Evolutionary conservation across 768 basidiomycete species (phyloP).

Genomic region (Leucocoprinus leucothites): DNA sequence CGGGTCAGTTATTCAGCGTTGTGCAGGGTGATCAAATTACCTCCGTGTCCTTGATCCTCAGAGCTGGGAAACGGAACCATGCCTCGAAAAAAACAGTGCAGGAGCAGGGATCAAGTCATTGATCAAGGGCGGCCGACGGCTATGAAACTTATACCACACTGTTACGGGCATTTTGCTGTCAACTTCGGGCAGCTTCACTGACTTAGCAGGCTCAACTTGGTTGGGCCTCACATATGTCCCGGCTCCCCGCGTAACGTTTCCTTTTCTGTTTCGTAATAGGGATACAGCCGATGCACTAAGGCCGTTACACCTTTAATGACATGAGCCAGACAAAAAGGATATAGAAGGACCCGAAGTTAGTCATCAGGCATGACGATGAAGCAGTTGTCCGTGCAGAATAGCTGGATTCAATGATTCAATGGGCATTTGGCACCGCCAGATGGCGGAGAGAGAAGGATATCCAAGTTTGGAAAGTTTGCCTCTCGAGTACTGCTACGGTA

Average conservation of each 20-base stretch:
- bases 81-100: too few relatives aligned
- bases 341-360: too few relatives aligned
- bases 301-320: neutral
- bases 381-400: too few relatives aligned
- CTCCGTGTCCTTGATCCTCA: neutral
- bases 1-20: neutral
- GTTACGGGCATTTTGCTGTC: neutral
- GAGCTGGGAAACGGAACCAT: neutral
- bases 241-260: neutral
- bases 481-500: too few relatives aligned
- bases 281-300: neutral
- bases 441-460: too few relatives aligned
- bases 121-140: neutral
- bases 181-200: neutral
- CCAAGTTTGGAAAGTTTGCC: too few relatives aligned
- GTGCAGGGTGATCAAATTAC: neutral
- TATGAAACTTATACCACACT: neutral
- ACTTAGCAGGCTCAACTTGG: neutral
- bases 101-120: neutral
- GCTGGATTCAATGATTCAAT: too few relatives aligned
- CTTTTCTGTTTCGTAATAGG: neutral
- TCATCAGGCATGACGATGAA: too few relatives aligned
- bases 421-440: too few relatives aligned
- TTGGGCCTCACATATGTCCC: neutral
- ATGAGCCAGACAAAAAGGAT: neutral